These are phyloP conservation scores for Cryphonectria carpinicola DNA, from an alignment of 2,329 filamentous ascomycete genomes.

Conservation along the genomic window DNA sequence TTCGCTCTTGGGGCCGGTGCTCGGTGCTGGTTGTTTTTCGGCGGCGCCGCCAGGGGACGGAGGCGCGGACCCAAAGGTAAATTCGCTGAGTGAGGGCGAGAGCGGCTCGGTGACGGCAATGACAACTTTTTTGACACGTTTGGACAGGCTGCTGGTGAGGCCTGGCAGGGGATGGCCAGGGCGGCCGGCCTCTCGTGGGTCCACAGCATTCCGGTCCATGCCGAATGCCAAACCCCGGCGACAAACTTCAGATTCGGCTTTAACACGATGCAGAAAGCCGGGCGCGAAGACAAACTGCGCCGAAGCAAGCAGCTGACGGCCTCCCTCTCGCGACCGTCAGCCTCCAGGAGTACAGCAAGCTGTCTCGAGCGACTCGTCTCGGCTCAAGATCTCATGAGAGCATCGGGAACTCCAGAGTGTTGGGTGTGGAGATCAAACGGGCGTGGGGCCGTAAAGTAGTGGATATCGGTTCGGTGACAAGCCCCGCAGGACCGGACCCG, in stretches of 20 bases:
- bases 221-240: background rate
- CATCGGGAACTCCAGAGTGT: background rate
- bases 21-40: constrained; percentile 19
- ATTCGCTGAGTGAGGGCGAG: constrained; percentile 18
- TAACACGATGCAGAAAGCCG: background rate
- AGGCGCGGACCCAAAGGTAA: constrained; percentile 13
- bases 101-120: constrained; percentile 23
- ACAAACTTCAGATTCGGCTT: background rate
- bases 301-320: background rate
- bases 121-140: constrained; percentile 15
- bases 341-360: background rate
- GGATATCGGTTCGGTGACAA: background rate
- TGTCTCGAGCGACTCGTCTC: background rate
- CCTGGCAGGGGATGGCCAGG: background rate
- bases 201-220: background rate
- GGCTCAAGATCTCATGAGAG: background rate
- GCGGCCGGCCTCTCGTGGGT: background rate
- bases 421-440: background rate
- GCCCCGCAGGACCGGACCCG: constrained; percentile 1
- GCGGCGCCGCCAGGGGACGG: constrained; percentile 4
- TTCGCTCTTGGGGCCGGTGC: constrained; percentile 18
- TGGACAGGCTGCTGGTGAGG: constrained; percentile 7
- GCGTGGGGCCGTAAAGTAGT: constrained; percentile 9
- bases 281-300: background rate
- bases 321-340: background rate